Conservation (phyloP, 345 rosid species). For the Lumnitzera littorea region DNA sequence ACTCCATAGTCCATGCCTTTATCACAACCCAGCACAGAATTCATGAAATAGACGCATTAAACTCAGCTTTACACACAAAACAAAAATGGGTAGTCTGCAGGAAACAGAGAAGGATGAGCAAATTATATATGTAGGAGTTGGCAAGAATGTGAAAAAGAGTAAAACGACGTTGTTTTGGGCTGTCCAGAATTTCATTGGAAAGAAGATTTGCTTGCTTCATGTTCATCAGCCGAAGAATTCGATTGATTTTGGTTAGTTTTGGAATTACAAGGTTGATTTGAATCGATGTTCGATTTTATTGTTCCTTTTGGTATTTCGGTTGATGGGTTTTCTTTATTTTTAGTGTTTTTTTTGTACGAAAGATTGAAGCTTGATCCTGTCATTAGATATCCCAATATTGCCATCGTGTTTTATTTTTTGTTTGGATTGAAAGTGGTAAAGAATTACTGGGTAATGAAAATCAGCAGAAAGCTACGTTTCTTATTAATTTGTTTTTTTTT, state of each 20-base stretch:
- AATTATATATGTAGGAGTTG: slow-evolving; percentile 73
- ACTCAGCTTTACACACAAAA: not conserved
- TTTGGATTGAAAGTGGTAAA: not conserved
- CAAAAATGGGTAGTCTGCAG: slow-evolving; percentile 25
- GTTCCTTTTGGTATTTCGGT: not conserved
- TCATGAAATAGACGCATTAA: too few relatives aligned
- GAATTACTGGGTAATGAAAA: not conserved
- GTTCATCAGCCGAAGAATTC: slow-evolving; percentile 47
- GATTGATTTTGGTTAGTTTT: slow-evolving; percentile 48
- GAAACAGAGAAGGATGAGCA: slow-evolving; percentile 31
- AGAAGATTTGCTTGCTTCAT: slow-evolving; percentile 69
- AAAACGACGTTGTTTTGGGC: slow-evolving; percentile 63
- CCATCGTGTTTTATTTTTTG: not conserved
- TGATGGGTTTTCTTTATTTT: too few relatives aligned
- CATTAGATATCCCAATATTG: too few relatives aligned
- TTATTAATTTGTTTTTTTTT: too few relatives aligned
- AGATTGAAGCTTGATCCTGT: too few relatives aligned
- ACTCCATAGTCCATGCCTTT: too few relatives aligned
- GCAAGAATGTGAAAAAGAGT: slow-evolving; percentile 53
- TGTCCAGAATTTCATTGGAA: slow-evolving; percentile 47
- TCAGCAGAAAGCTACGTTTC: too few relatives aligned
- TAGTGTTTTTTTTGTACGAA: too few relatives aligned
- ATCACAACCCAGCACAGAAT: too few relatives aligned
- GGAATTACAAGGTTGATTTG: slow-evolving; percentile 1
- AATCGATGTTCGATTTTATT: not conserved